phyloP scores from a whole-genome alignment of 805 yeast species.

The Debaryomyces tyrocola region DNA sequence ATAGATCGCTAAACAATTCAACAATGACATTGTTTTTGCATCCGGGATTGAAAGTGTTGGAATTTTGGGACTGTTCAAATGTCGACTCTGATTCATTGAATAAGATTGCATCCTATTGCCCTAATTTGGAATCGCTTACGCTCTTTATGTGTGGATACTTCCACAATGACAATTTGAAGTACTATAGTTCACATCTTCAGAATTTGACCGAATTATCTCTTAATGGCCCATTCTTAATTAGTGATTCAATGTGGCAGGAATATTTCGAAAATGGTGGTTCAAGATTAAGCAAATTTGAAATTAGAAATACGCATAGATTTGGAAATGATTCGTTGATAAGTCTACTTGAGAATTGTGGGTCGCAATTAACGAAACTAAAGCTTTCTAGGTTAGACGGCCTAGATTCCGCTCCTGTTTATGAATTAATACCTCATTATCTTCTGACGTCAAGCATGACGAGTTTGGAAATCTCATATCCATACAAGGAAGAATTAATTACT shows the following conservation, averaged over 20 bases:
- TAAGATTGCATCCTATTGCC: conserved; percentile 76
- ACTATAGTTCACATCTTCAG: conserved; percentile 59
- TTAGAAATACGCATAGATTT: conserved; percentile 83
- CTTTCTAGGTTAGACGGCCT: conserved; percentile 75
- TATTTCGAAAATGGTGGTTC: conserved; percentile 63
- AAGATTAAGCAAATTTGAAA: conserved; percentile 55
- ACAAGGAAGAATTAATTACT: conserved; percentile 59
- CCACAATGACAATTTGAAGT: conserved; percentile 70
- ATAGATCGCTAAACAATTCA: conserved; percentile 71
- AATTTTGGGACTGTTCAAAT: conserved; percentile 92
- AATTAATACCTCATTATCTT: conserved; percentile 64
- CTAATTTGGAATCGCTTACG: conserved; percentile 62
- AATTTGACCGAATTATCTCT: conserved; percentile 57
- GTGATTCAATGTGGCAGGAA: conserved; percentile 72
- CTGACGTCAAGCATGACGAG: conserved; percentile 44
- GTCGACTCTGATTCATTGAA: conserved; percentile 64
- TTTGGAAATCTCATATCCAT: conserved; percentile 70
- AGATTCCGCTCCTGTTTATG: conserved; percentile 54
- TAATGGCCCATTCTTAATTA: conserved; percentile 88
- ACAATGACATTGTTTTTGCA: conserved; percentile 76
- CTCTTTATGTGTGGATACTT: conserved; percentile 92
- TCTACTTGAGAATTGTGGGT: conserved; percentile 58
- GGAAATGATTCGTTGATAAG: conserved; percentile 62
- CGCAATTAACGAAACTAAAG: conserved; percentile 53
- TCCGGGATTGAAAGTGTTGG: conserved; percentile 54